These are phyloP conservation scores for Cytidiella melzeri DNA, from an alignment of 768 basidiomycete species.

Conservation along the genomic window DNA sequence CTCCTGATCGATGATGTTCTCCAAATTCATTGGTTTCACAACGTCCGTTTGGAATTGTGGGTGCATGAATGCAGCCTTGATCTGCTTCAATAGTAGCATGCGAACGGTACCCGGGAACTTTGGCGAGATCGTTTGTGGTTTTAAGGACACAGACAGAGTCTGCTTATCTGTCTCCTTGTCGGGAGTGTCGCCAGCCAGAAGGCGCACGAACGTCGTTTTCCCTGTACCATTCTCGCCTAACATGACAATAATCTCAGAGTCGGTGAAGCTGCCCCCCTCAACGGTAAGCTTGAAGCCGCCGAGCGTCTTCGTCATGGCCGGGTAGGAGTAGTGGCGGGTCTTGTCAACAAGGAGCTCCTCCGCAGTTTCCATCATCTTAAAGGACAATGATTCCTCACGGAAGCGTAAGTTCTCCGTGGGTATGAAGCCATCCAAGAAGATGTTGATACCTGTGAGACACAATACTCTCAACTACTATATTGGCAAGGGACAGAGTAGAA, in stretches of 20 bases:
- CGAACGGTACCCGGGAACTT: constrained; percentile 97
- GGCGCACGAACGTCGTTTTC: constrained; percentile 95
- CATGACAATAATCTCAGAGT: constrained; percentile 99
- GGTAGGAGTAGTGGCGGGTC: constrained; percentile 87
- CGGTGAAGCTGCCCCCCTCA: constrained; percentile 87
- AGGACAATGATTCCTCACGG: constrained; percentile 90
- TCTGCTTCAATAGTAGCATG: constrained; percentile 89
- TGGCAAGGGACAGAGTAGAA: constrained; percentile 1
- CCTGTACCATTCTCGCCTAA: constrained; percentile 99
- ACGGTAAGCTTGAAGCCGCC: constrained; percentile 95
- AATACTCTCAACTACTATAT: not conserved
- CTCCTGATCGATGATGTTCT: constrained; percentile 94
- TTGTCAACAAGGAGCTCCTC: constrained; percentile 87
- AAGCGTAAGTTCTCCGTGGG: constrained; percentile 98
- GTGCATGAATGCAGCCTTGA: constrained; percentile 96
- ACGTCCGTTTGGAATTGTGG: constrained; percentile 99
- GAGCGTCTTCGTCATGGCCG: constrained; percentile 94
- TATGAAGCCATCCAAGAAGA: constrained; percentile 98
- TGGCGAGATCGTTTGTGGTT: constrained; percentile 97
- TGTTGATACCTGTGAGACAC: constrained; percentile 78
- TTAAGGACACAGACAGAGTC: constrained; percentile 83
- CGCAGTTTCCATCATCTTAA: constrained; percentile 96
- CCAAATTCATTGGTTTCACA: constrained; percentile 94
- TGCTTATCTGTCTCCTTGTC: constrained; percentile 81
- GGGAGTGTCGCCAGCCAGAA: constrained; percentile 90